A percentile compares a stretch with the other conserved stretches of the same genome.
Conservation (phyloP, 1,284 basidiomycete species). For the Rhodotorula sp. region DNA sequence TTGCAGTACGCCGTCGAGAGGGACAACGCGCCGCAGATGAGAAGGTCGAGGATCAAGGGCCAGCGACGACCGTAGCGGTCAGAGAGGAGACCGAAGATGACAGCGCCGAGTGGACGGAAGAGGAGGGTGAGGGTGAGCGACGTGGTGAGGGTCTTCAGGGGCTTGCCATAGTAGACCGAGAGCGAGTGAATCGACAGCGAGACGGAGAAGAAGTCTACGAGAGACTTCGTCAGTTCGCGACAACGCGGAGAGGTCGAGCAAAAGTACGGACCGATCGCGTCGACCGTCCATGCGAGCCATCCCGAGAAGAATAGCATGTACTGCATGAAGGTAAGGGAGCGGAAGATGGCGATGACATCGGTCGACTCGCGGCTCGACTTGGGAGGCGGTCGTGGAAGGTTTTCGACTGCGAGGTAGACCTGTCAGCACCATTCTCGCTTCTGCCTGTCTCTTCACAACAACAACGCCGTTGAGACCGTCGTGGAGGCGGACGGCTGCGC, state of each 20-base stretch:
- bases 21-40: constrained; percentile 52
- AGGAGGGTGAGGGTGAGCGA: constrained; percentile 90
- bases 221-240: background rate
- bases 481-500: too few relatives aligned
- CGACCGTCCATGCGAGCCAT: constrained; percentile 62
- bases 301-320: constrained; percentile 56
- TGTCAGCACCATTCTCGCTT: background rate
- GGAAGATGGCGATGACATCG: constrained; percentile 51
- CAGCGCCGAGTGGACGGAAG: constrained; percentile 81
- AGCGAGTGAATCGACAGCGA: constrained; percentile 56
- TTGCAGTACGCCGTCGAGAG: constrained; percentile 62
- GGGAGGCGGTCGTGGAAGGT: constrained; percentile 37
- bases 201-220: constrained; percentile 74
- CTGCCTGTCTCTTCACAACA: too few relatives aligned
- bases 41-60: constrained; percentile 73
- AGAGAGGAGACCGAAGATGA: constrained; percentile 62
- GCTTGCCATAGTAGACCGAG: constrained; percentile 15
- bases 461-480: too few relatives aligned
- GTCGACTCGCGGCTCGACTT: constrained; percentile 21
- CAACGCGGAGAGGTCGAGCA: constrained; percentile 48
- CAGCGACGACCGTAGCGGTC: constrained; percentile 57
- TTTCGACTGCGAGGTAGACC: constrained; percentile 9
- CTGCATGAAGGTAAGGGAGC: constrained; percentile 53
- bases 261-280: constrained; percentile 29
- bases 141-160: constrained; percentile 42